Conservation (phyloP, 495 filamentous ascomycete species). For the Penicillium salamii region DNA sequence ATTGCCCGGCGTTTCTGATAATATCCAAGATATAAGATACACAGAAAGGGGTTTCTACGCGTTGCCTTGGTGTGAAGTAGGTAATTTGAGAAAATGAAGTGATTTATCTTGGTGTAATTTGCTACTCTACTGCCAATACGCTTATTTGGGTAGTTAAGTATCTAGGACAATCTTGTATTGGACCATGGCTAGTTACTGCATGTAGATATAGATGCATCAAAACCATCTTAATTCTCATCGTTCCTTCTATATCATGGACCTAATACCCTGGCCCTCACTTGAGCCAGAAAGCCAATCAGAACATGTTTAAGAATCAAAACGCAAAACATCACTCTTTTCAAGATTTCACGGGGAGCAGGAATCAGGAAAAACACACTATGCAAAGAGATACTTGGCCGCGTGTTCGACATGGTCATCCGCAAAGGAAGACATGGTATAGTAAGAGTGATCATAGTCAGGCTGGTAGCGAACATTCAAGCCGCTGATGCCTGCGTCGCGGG, state of each 20-base stretch:
- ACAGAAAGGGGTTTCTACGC: no score
- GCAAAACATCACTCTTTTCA: background rate
- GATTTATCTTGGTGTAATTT: no score
- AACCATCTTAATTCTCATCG: no score
- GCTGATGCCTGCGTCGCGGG: conserved; percentile 63
- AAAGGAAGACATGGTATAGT: conserved; percentile 90
- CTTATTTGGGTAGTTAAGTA: no score
- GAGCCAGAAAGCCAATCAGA: conserved; percentile 20
- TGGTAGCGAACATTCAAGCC: conserved; percentile 77
- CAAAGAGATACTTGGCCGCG: conserved; percentile 77
- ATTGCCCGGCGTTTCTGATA: no score
- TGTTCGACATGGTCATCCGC: conserved; percentile 86
- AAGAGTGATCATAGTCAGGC: conserved; percentile 92
- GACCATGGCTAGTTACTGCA: no score
- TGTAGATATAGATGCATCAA: no score
- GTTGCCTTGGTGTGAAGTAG: no score
- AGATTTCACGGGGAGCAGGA: conserved; percentile 3
- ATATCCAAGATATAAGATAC: no score
- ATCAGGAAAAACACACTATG: conserved; percentile 45
- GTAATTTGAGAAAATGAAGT: no score
- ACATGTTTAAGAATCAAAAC: conserved; percentile 5
- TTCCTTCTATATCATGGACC: conserved; percentile 14
- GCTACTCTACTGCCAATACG: no score
- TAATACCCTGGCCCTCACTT: conserved; percentile 18
- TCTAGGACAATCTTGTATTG: no score